Conservation (phyloP, 2,329 filamentous ascomycete genomes). For the Cryphonectria parasitica region DNA sequence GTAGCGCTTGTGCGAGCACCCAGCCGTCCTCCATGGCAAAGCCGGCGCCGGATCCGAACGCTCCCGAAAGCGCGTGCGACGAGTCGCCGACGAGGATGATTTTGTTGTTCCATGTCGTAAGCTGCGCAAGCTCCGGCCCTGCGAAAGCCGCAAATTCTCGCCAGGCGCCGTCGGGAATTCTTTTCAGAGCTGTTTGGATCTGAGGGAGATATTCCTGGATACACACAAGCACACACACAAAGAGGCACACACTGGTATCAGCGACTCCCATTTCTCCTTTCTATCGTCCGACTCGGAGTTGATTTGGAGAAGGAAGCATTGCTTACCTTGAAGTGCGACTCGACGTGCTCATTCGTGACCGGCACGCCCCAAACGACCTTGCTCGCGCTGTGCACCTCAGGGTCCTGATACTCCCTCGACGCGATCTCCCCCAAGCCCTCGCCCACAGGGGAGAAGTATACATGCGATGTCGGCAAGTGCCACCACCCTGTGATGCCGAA, state of each 20-base stretch:
- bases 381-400: slow-evolving; percentile 36
- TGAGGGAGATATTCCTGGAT: slow-evolving; percentile 26
- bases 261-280: neutral
- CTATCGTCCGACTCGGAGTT: neutral
- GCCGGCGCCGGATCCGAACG: slow-evolving; percentile 44
- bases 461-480: slow-evolving; percentile 47
- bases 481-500: slow-evolving; percentile 45
- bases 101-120: slow-evolving; percentile 39
- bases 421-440: slow-evolving; percentile 46
- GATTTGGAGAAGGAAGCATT: neutral
- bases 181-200: slow-evolving; percentile 10
- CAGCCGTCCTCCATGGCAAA: slow-evolving; percentile 43
- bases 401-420: slow-evolving; percentile 40
- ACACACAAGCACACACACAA: neutral
- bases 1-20: slow-evolving; percentile 36
- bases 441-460: slow-evolving; percentile 47
- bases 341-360: slow-evolving; percentile 41
- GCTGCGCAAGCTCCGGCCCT: slow-evolving; percentile 36
- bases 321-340: slow-evolving; percentile 42
- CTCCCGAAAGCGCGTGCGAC: slow-evolving; percentile 57
- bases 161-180: slow-evolving; percentile 22
- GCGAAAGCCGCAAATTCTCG: slow-evolving; percentile 38
- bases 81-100: slow-evolving; percentile 58
- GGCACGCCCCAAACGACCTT: slow-evolving; percentile 44
- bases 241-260: neutral